Percentiles rank a stretch among this genome's conserved stretches.
phyloP scores from a whole-genome alignment of 2,329 filamentous ascomycete genomes.

The Cryphonectria parasitica region DNA sequence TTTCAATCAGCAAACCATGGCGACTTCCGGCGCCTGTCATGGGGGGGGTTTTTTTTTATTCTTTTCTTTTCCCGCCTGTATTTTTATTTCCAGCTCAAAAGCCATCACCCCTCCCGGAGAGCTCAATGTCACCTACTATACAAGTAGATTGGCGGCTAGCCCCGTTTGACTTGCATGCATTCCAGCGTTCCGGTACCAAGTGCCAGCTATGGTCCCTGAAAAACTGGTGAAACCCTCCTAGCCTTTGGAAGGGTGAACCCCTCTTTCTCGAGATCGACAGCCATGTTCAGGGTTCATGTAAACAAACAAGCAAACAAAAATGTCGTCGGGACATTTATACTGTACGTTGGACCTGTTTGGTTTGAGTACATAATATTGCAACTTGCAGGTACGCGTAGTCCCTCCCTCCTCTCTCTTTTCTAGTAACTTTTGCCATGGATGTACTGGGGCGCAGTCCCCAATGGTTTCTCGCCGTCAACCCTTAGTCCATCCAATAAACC shows the following conservation, averaged over 20 bases:
- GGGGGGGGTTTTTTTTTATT: neutral
- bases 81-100: neutral
- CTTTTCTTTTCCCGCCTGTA: neutral
- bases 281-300: too few relatives aligned
- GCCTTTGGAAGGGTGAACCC: too few relatives aligned
- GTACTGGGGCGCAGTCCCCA: neutral
- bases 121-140: neutral
- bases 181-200: neutral
- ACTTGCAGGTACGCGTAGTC: neutral
- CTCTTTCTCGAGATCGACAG: neutral
- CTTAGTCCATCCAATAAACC: neutral
- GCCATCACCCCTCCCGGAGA: too few relatives aligned
- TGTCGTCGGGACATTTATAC: neutral
- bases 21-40: slow-evolving; percentile 26
- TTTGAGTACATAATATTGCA: neutral
- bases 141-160: slow-evolving; percentile 21
- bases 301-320: neutral
- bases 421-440: neutral
- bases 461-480: too few relatives aligned
- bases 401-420: too few relatives aligned
- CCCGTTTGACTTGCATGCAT: slow-evolving; percentile 24
- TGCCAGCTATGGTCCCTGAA: neutral
- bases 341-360: neutral
- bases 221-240: too few relatives aligned
- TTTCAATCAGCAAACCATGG: slow-evolving; percentile 13